Evolutionary conservation across 345 rosid species (phyloP).

Genomic region (Citrus hindsii): DNA sequence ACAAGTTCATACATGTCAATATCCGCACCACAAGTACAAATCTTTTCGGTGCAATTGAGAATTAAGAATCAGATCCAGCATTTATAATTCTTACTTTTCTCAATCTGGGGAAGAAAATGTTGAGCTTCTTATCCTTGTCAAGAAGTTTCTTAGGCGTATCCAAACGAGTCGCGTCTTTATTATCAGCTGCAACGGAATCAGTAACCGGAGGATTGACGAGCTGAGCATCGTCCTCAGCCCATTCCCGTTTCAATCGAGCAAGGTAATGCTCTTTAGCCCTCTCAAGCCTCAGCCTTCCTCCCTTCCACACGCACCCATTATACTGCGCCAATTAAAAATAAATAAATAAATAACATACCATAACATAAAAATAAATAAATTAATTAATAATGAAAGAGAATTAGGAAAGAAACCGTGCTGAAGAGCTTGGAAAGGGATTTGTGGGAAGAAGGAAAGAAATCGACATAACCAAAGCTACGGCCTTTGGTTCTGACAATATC

Average conservation of each 20-base stretch:
- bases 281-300: slow-evolving; percentile 77
- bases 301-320: slow-evolving; percentile 92
- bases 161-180: slow-evolving; percentile 14
- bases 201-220: not conserved
- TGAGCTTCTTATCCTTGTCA: slow-evolving; percentile 32
- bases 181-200: slow-evolving; percentile 11
- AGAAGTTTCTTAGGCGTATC: slow-evolving; percentile 17
- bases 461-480: slow-evolving; percentile 84
- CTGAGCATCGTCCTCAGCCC: slow-evolving; percentile 46
- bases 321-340: slow-evolving; percentile 41
- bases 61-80: not conserved
- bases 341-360: too few species aligned
- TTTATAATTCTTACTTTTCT: slow-evolving; percentile 44
- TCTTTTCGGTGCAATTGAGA: not conserved
- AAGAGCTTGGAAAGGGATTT: slow-evolving; percentile 77
- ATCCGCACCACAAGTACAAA: not conserved
- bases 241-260: slow-evolving; percentile 58
- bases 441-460: slow-evolving; percentile 55
- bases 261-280: slow-evolving; percentile 87
- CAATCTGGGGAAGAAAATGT: slow-evolving; percentile 66
- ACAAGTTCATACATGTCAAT: not conserved
- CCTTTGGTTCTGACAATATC: slow-evolving; percentile 79
- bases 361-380: not conserved
- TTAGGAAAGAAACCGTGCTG: slow-evolving; percentile 44
- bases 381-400: not conserved